Base-by-base conservation (phyloP, 2,329 filamentous ascomycete genomes). In the Calonectria fujianensis region DNA sequence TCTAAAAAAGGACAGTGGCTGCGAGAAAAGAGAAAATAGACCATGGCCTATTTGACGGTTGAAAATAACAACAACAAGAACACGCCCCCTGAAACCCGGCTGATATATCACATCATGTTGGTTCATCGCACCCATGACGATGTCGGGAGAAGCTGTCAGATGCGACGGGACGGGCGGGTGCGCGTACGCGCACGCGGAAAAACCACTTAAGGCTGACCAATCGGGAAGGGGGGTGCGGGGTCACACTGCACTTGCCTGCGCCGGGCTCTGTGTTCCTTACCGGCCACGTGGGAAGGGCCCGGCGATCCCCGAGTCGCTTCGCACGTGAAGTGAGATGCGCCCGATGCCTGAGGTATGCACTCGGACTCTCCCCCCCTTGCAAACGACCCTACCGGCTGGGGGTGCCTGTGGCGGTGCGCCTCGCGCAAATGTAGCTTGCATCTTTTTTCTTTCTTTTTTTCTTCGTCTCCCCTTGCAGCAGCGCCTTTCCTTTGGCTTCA, bases 191-290 rank as follows among this genome's bases (percentile, higher is more conserved):
- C 57, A 63, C 69, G 59, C 63, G 45, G 59, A 51, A 54, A 57
- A 54, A 52, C 20, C 27, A 29, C 50, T 71, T 73, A 76, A 74
- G 74, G 74, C 72, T 72, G 74, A 50, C 79, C 78, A 81, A 81
- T 80, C 79, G 65, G 64, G 64, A 67, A n/a, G 51, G 39, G 39
- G 39, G 54, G 51, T 48, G 32, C 1, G 24, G 48, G 41, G 39
- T 59, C 64, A 51, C 54, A 69, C 35, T 69, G 66, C 66, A 59
- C 50, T 37, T 65, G 69, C 32, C 45, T 29, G 48, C n/a, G n/a
- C 72, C 50, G 72, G 67, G 32, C 50, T 61, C 41, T 59, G 66
- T 70, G 67, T 54, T 50, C 68, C 72, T 68, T 71, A 64, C 68
- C 63, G 10, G 52, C 72, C 72, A 74, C 72, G 72, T 74, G 72